Percentiles rank a stretch among this genome's conserved stretches.
Conservation (phyloP, 176 grass and related monocot species). For the Miscanthus lutarioriparius region DNA sequence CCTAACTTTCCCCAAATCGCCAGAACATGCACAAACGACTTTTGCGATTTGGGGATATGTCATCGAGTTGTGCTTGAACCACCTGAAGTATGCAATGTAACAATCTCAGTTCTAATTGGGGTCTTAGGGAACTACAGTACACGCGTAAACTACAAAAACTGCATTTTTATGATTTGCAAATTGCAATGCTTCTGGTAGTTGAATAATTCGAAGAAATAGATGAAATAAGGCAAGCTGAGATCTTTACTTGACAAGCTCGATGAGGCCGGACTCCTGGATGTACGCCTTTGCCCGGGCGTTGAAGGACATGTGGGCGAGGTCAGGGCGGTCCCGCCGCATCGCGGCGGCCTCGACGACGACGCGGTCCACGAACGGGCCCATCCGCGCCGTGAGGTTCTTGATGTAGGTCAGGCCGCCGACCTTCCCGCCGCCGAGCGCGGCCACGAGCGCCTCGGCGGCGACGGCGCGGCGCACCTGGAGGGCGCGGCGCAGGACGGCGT, state of each 20-base stretch:
- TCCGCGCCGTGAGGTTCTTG: slow-evolving; percentile 53
- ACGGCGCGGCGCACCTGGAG: slow-evolving; percentile 80
- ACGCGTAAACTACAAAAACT: neutral
- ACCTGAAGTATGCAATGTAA: slow-evolving; percentile 53
- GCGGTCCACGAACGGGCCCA: slow-evolving; percentile 66
- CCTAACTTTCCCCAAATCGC: slow-evolving; percentile 71
- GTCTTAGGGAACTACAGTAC: neutral
- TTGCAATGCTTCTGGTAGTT: neutral
- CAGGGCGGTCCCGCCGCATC: slow-evolving; percentile 52
- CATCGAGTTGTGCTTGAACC: slow-evolving; percentile 94
- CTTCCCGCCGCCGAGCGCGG: slow-evolving; percentile 51
- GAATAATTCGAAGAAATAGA: neutral
- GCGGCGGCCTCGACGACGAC: slow-evolving; percentile 74
- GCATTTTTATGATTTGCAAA: neutral
- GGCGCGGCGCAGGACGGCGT: slow-evolving; percentile 55
- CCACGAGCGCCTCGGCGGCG: slow-evolving; percentile 57
- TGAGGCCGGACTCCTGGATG: slow-evolving; percentile 60
- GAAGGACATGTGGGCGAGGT: slow-evolving; percentile 82
- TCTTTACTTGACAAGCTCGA: slow-evolving; percentile 85
- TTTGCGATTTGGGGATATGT: slow-evolving; percentile 83
- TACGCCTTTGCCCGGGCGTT: slow-evolving; percentile 70
- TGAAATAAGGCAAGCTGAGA: neutral
- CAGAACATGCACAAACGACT: slow-evolving; percentile 65
- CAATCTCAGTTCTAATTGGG: neutral
- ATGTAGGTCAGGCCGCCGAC: slow-evolving; percentile 74